Base-by-base conservation (phyloP, 148 eudicot genomes). In the Pouteria glomerata region DNA sequence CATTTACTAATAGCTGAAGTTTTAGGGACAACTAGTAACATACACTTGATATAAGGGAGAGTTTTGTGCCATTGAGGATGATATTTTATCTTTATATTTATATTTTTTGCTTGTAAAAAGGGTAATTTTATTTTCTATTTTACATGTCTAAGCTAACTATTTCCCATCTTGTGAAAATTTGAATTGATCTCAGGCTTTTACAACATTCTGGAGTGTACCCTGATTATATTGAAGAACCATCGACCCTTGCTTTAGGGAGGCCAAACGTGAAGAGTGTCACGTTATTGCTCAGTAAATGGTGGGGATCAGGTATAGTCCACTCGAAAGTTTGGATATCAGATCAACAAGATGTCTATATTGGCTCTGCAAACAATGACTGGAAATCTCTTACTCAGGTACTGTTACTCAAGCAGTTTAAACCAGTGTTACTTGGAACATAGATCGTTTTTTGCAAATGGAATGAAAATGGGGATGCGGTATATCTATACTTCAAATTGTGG, bases 311-410 rank as follows among this genome's bases (percentile, higher is more conserved):
- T 44, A 77, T 90, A 24, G 81, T 90, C 42, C 96, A 93, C 73
- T 89, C 91, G 41, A 93, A 93, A 84, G 98, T 93, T 81, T 93
- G 94, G 98, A 88, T 90, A 75, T 84, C 98, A 58, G 92, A 93
- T 75, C 48, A 62, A 15, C 80, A 64, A 73, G 81, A 93, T 76
- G 82, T 87, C 48, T 90, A 93, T 78, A 90, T 93, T 69, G 98
- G 98, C 53, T 93, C 98, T 63, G 98, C 98, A 37, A 93, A 93
- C 75, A 90, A 93, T 82, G 96, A 93, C 70, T 88, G 96, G 96
- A 93, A 93, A 84, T 86, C 98, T 77, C 94, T 93, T 69, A 88
- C 98, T 65, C 96, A 93, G 94, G 98, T 93, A 66, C 52, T 26
- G 39, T 48, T 16, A 30, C 8, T 30, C 70, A 31, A 33, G 39